A percentile compares a stretch with the other conserved stretches of the same genome.
phyloP scores from a whole-genome alignment of 2,329 filamentous ascomycete species.

The Colletotrichum eleusines region DNA sequence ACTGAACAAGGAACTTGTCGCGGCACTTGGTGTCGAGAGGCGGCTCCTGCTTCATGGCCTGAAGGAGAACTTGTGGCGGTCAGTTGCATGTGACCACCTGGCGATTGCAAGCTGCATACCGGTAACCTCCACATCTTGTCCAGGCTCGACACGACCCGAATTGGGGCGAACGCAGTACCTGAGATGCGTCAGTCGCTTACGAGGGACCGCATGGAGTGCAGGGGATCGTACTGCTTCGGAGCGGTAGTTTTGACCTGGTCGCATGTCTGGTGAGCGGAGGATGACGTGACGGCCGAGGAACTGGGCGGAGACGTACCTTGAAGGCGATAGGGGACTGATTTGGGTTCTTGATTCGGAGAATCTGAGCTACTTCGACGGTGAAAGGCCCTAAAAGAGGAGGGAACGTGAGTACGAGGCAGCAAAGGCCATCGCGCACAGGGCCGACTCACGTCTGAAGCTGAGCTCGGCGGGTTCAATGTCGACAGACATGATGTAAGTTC shows the following conservation, averaged over 20 bases:
- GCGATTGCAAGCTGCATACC: slow-evolving; percentile 66
- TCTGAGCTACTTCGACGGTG: slow-evolving; percentile 74
- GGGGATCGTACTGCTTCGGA: slow-evolving; percentile 87
- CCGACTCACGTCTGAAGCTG: slow-evolving; percentile 87
- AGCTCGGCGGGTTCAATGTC: slow-evolving; percentile 93
- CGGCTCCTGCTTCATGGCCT: slow-evolving; percentile 98
- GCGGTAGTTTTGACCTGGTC: slow-evolving; percentile 96
- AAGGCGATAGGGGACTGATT: slow-evolving; percentile 74
- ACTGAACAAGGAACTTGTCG: slow-evolving; percentile 98
- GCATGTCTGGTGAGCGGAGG: slow-evolving; percentile 33
- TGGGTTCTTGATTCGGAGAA: slow-evolving; percentile 73
- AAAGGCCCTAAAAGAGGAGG: slow-evolving; percentile 67
- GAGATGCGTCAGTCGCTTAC: slow-evolving; percentile 45
- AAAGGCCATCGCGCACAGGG: slow-evolving; percentile 21
- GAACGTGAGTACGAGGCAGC: slow-evolving; percentile 33
- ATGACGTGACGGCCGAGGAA: slow-evolving; percentile 14
- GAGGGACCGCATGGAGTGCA: slow-evolving; percentile 42
- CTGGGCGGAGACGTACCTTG: slow-evolving; percentile 65
- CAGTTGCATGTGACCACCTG: slow-evolving; percentile 44
- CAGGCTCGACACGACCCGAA: slow-evolving; percentile 93
- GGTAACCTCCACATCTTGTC: slow-evolving; percentile 90
- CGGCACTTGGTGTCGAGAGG: slow-evolving; percentile 88
- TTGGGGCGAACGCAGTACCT: slow-evolving; percentile 99
- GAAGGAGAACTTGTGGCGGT: slow-evolving; percentile 79
- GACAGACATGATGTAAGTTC: slow-evolving; percentile 81